Percentiles rank a stretch among this genome's conserved stretches.
phyloP scores from a whole-genome alignment of 805 yeast species.

The Myxozyma neotropica region DNA sequence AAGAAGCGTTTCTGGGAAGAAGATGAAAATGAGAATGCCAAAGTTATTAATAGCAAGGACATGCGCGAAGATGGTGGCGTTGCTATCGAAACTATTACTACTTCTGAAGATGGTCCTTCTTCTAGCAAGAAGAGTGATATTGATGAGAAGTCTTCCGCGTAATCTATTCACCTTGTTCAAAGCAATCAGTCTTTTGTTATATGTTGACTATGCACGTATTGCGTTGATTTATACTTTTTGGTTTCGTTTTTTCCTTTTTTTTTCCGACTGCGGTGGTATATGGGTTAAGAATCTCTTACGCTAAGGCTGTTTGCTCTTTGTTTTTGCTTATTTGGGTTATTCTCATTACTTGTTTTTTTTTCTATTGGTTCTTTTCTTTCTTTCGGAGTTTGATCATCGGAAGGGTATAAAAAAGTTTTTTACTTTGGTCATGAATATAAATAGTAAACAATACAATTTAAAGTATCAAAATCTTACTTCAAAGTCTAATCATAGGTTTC shows the following conservation, averaged over 20 bases:
- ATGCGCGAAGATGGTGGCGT: slow-evolving; percentile 1
- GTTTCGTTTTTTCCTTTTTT: no score
- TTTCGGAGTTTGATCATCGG: background rate
- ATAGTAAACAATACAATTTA: no score
- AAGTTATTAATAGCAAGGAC: slow-evolving; percentile 4
- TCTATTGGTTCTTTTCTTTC: background rate
- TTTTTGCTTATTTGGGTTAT: background rate
- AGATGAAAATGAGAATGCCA: slow-evolving; percentile 4
- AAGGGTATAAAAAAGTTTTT: background rate
- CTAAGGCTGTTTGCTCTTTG: background rate
- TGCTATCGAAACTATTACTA: slow-evolving; percentile 4
- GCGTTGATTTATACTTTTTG: no score
- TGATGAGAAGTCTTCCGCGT: slow-evolving; percentile 13
- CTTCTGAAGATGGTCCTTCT: slow-evolving; percentile 10
- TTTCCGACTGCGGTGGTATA: no score
- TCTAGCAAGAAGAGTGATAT: background rate
- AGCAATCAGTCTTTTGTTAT: no score
- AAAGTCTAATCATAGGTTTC: no score
- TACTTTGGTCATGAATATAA: background rate
- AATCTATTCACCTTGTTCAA: no score
- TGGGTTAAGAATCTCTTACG: no score
- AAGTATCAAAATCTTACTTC: no score
- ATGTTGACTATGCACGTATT: no score
- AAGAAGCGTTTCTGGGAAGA: slow-evolving; percentile 29
- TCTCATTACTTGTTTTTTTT: background rate